Evolutionary conservation across 2,329 filamentous ascomycete species (phyloP).

Genomic region (Lecanicillium sp.): DNA sequence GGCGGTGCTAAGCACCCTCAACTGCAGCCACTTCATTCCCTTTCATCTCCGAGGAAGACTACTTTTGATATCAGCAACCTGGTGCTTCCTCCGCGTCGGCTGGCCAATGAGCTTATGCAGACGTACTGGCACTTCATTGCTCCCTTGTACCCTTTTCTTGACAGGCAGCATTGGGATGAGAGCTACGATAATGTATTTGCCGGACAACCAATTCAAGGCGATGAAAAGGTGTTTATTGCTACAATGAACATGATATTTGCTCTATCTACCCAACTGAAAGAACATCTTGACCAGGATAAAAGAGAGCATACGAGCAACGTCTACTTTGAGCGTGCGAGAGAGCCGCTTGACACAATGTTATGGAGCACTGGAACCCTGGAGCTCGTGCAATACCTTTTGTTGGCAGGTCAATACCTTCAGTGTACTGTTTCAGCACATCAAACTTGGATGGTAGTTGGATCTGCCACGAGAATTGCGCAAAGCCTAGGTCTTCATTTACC

Average conservation of each 20-base stretch:
- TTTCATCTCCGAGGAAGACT: slow-evolving; percentile 1
- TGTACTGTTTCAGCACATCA: slow-evolving; percentile 38
- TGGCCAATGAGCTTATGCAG: slow-evolving; percentile 34
- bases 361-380: slow-evolving; percentile 34
- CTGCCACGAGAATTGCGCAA: slow-evolving; percentile 37
- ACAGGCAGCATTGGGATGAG: slow-evolving; percentile 24
- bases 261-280: slow-evolving; percentile 33
- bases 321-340: slow-evolving; percentile 34
- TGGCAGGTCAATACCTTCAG: slow-evolving; percentile 40
- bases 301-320: slow-evolving; percentile 29
- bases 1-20: neutral
- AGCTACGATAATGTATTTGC: slow-evolving; percentile 33
- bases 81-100: slow-evolving; percentile 34
- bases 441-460: slow-evolving; percentile 40
- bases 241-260: slow-evolving; percentile 39
- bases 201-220: slow-evolving; percentile 23
- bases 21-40: slow-evolving; percentile 10
- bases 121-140: slow-evolving; percentile 39
- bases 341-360: slow-evolving; percentile 30
- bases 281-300: slow-evolving; percentile 29
- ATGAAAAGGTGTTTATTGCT: slow-evolving; percentile 34
- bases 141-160: slow-evolving; percentile 36
- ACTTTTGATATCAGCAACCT: slow-evolving; percentile 20
- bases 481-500: slow-evolving; percentile 35
- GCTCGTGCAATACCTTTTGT: slow-evolving; percentile 35